A percentile compares a stretch with the other conserved stretches of the same genome.
Conservation (phyloP, 257 asterid species). For the Penstemon newberryi region DNA sequence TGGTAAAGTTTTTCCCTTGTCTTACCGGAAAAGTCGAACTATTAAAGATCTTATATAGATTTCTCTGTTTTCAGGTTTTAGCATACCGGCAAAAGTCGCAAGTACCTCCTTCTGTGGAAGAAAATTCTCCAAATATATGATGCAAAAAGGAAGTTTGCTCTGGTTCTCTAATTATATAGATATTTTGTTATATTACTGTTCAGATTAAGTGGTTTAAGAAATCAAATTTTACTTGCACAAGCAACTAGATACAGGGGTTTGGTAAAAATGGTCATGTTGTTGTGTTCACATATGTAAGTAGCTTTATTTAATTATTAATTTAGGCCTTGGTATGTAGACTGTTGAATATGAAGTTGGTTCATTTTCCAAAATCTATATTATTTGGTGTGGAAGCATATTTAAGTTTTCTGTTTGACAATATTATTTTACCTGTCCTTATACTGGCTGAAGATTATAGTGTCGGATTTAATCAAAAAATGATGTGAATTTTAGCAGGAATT, state of each 20-base stretch:
- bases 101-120: slow-evolving; percentile 20
- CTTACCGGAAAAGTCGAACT: neutral
- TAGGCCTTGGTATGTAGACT: slow-evolving; percentile 19
- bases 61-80: slow-evolving; percentile 50
- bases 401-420: no score
- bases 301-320: slow-evolving; percentile 21
- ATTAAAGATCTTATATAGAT: neutral
- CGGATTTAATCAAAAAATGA: no score
- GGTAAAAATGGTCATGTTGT: slow-evolving; percentile 23
- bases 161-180: slow-evolving; percentile 19
- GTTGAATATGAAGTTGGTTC: neutral
- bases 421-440: no score
- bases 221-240: slow-evolving; percentile 9
- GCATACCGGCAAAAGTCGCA: slow-evolving; percentile 59
- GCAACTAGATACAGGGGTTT: slow-evolving; percentile 23
- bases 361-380: no score
- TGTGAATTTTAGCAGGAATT: no score
- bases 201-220: slow-evolving; percentile 23
- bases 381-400: no score
- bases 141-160: slow-evolving; percentile 21
- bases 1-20: slow-evolving; percentile 46
- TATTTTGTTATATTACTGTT: slow-evolving; percentile 26
- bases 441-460: no score
- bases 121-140: slow-evolving; percentile 24
- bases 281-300: slow-evolving; percentile 17